Percentiles rank a stretch among this genome's conserved stretches.
Conservation (phyloP, 2,329 filamentous ascomycete genomes). For the Verticillium nonalfalfae region DNA sequence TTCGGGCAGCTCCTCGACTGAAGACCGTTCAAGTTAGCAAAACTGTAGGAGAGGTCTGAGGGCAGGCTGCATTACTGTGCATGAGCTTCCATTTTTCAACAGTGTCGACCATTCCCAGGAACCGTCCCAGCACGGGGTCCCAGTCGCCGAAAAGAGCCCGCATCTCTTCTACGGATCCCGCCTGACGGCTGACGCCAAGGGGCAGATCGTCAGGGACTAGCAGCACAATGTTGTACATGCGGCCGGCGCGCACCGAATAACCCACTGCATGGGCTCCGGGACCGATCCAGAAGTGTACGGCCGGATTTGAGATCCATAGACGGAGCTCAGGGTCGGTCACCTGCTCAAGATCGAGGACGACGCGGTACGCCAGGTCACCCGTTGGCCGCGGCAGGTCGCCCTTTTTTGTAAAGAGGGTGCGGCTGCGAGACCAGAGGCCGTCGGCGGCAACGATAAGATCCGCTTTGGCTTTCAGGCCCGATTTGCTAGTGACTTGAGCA, state of each 20-base stretch:
- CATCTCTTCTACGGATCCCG: conserved; percentile 56
- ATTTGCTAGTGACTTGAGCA: conserved; percentile 29
- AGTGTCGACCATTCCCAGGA: conserved; percentile 42
- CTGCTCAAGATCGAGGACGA: conserved; percentile 47
- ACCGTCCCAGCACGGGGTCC: conserved; percentile 50
- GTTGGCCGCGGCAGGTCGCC: conserved; percentile 47
- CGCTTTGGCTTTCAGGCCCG: conserved; percentile 29
- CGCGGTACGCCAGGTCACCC: conserved; percentile 59
- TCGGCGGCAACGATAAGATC: conserved; percentile 59
- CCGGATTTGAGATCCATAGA: conserved; percentile 44
- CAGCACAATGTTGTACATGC: conserved; percentile 60
- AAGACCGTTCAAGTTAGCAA: background rate
- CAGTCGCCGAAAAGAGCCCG: conserved; percentile 51
- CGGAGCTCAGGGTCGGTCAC: conserved; percentile 43
- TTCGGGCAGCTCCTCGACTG: conserved; percentile 40
- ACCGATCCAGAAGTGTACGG: conserved; percentile 58
- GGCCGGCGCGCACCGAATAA: conserved; percentile 53
- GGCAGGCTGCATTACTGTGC: conserved; percentile 28
- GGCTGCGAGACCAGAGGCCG: conserved; percentile 55
- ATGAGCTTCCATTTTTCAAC: conserved; percentile 68
- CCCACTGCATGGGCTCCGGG: conserved; percentile 54
- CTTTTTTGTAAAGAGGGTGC: conserved; percentile 38
- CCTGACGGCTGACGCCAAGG: conserved; percentile 39
- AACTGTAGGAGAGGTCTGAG: background rate
- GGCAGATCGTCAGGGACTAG: conserved; percentile 59